Base-by-base conservation (phyloP, 345 rosid genomes). In the Gossypium rotundifolium region DNA sequence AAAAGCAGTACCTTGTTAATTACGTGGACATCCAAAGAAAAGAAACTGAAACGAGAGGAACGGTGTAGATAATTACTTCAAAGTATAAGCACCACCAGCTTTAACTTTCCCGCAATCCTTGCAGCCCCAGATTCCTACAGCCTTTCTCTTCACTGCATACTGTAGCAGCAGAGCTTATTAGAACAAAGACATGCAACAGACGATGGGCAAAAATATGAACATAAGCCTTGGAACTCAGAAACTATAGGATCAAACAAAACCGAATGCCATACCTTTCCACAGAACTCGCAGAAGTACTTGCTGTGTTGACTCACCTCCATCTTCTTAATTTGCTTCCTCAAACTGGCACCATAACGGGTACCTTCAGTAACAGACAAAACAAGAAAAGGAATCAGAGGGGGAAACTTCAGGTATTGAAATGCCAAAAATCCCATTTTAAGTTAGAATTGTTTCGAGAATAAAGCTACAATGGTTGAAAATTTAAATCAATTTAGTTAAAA, bases 61-160 rank as follows among this genome's bases (percentile, higher is more conserved):
- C 2, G 16, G n/a, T 11, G 22, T 12, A 20, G 16, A 70, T 46
- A 10, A 74, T 83, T 80, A 93, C 97, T 94, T 94, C 89, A 94
- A 79, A 23, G 98, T 94, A 85, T 94, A 94, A 42, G 98, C 97
- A 57, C 98, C 98, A 42, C 98, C 97, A 0, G 97, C 97, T 81
- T 91, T 94, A 60, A 94, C 93, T 84, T 93, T 92, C 53, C 98
- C 98, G 18, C 98, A 94, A 55, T 93, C 98, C 80, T 93, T 94
- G 92, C 99, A 94, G 18, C 94, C 90, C 99, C 98, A 94, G 12
- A 94, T 89, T 17, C 98, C 98, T 3, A 92, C 98, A 55, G 91
- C 98, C 83, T 92, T 91, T 67, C 98, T 89, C 87, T 94, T 94
- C 64, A 94, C 98, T 0, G 97, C 98, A 59, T 84, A 92, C 95